A percentile compares a stretch with the other conserved stretches of the same genome.
phyloP scores from a whole-genome alignment of 495 filamentous ascomycete species.

The Elaphomyces granulatus region DNA sequence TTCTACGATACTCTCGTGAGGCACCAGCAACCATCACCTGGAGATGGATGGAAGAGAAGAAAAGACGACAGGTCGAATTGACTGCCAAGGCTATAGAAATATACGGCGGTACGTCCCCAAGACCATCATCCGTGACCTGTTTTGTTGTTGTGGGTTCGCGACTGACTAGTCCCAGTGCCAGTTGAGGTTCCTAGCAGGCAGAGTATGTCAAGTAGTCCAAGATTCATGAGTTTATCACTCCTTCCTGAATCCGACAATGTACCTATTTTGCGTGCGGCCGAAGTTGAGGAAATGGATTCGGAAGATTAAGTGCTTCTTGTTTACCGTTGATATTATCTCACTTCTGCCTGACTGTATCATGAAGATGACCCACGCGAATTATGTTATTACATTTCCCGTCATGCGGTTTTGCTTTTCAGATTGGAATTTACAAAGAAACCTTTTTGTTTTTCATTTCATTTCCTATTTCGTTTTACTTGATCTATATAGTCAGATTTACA shows the following conservation, averaged over 20 bases:
- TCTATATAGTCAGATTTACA: too few species aligned
- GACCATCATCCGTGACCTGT: too few species aligned
- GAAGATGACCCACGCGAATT: too few species aligned
- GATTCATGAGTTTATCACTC: too few species aligned
- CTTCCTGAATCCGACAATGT: constrained; percentile 14
- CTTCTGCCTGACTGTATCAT: neutral
- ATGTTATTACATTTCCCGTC: neutral
- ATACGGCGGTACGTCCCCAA: constrained; percentile 15
- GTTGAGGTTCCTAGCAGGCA: constrained; percentile 10
- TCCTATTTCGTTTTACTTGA: too few species aligned
- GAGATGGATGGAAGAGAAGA: constrained; percentile 50
- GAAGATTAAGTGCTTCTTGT: neutral
- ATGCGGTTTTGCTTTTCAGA: neutral
- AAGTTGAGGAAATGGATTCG: neutral
- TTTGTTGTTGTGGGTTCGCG: neutral
- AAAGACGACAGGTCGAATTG: constrained; percentile 31
- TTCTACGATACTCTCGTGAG: constrained; percentile 52
- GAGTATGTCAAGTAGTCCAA: too few species aligned
- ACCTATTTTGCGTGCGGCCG: neutral
- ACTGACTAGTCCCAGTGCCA: neutral
- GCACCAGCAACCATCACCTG: constrained; percentile 42
- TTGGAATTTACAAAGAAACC: too few species aligned
- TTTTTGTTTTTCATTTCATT: constrained; percentile 14
- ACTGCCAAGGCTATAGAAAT: constrained; percentile 27
- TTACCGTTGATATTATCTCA: neutral